Evolutionary conservation across 805 yeast species (phyloP).

Genomic region (Wickerhamomyces hampshirensis): DNA sequence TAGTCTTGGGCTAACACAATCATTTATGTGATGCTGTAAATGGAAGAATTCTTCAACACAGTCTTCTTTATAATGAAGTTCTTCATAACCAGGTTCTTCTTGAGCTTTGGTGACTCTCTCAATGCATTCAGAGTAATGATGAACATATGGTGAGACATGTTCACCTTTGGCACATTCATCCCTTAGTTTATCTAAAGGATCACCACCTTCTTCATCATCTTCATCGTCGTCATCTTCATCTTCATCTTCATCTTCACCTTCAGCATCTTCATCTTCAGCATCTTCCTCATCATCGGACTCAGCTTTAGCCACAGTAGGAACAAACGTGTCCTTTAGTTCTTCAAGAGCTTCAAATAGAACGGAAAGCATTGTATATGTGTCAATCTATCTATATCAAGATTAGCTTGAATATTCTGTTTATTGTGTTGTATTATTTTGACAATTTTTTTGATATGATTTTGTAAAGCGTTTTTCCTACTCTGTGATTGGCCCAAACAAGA

Average conservation of each 20-base stretch:
- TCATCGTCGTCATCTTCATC: slow-evolving; percentile 70
- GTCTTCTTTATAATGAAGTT: slow-evolving; percentile 84
- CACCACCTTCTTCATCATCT: slow-evolving; percentile 66
- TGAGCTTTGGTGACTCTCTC: slow-evolving; percentile 88
- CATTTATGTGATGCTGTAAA: slow-evolving; percentile 88
- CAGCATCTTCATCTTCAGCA: slow-evolving; percentile 28
- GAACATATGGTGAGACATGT: slow-evolving; percentile 67
- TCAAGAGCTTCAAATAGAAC: slow-evolving; percentile 36
- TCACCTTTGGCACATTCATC: slow-evolving; percentile 66
- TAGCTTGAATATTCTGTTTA: not conserved
- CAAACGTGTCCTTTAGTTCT: slow-evolving; percentile 74
- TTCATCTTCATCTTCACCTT: slow-evolving; percentile 35
- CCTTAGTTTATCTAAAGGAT: slow-evolving; percentile 59
- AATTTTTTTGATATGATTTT: slow-evolving; percentile 9
- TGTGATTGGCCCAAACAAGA: slow-evolving; percentile 17
- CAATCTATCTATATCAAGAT: not conserved
- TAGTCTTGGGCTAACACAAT: slow-evolving; percentile 86
- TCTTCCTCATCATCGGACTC: slow-evolving; percentile 39
- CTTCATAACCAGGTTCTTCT: slow-evolving; percentile 81
- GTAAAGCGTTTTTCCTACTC: slow-evolving; percentile 15
- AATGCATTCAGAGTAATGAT: slow-evolving; percentile 91
- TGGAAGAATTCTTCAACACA: slow-evolving; percentile 98
- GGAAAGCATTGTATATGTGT: slow-evolving; percentile 27
- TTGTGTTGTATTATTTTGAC: not conserved
- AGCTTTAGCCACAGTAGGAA: slow-evolving; percentile 80